phyloP scores from a whole-genome alignment of 192 early-diverging fungal species.

The Coemansia nantahalensis region DNA sequence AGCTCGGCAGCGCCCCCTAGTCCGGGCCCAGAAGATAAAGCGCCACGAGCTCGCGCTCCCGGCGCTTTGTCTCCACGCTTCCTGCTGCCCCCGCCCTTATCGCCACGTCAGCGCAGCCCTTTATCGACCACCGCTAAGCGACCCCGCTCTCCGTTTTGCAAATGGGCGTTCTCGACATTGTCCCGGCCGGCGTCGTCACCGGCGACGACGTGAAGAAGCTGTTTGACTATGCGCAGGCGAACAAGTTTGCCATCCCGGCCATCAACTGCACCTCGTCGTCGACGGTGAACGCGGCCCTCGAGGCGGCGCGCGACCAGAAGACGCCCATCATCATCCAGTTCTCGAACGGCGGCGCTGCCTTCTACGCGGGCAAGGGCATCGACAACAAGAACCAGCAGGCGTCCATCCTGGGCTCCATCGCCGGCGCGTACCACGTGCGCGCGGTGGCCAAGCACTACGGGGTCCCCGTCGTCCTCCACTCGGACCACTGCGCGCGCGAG shows the following conservation, averaged over 20 bases:
- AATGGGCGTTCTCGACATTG: conserved; percentile 79
- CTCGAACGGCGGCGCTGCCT: conserved; percentile 90
- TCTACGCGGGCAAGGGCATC: conserved; percentile 92
- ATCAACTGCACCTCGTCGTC: conserved; percentile 95
- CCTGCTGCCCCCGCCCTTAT: too few relatives aligned
- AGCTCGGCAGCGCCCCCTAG: too few relatives aligned
- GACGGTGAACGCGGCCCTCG: conserved; percentile 88
- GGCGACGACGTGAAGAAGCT: conserved; percentile 89
- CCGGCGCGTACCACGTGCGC: conserved; percentile 85
- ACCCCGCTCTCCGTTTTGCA: too few relatives aligned
- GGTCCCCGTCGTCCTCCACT: conserved; percentile 76
- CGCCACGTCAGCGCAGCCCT: too few relatives aligned
- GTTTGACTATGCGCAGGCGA: conserved; percentile 68
- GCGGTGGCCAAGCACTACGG: conserved; percentile 82
- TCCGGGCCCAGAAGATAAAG: too few relatives aligned
- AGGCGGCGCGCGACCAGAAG: conserved; percentile 92
- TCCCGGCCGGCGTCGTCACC: conserved; percentile 89
- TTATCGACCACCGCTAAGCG: background rate
- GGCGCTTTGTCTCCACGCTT: too few relatives aligned
- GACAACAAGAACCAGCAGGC: conserved; percentile 86
- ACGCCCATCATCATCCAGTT: conserved; percentile 95
- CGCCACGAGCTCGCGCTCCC: too few relatives aligned
- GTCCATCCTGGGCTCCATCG: conserved; percentile 84
- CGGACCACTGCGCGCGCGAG: conserved; percentile 97
- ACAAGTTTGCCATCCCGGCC: conserved; percentile 92